Evolutionary conservation across 2,329 filamentous ascomycete genomes (phyloP).

Genomic region (Pestalotiopsis sp.): DNA sequence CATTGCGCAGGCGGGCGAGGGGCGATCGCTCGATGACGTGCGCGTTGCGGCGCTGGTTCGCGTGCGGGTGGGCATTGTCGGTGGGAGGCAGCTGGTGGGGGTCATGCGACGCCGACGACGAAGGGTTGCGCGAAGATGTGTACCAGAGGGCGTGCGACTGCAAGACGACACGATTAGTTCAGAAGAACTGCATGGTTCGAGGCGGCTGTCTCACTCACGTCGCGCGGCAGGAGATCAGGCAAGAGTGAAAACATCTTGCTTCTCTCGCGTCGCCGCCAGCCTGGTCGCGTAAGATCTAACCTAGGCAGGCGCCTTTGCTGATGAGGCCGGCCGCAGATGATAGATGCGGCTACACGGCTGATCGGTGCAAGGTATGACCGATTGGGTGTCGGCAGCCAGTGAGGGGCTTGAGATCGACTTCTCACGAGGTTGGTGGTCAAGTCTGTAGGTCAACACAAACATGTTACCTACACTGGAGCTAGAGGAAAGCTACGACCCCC

Average conservation of each 20-base stretch:
- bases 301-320: not conserved
- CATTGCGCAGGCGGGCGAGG: slow-evolving; percentile 69
- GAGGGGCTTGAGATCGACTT: not conserved
- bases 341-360: too few relatives aligned
- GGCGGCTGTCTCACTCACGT: slow-evolving; percentile 49
- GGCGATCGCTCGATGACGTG: slow-evolving; percentile 51
- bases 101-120: slow-evolving; percentile 25
- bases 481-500: not conserved
- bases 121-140: slow-evolving; percentile 58
- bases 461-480: not conserved
- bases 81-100: slow-evolving; percentile 32
- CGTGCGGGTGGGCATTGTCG: slow-evolving; percentile 29
- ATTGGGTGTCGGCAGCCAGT: not conserved
- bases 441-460: not conserved
- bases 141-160: slow-evolving; percentile 77
- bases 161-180: not conserved
- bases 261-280: not conserved
- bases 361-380: too few relatives aligned
- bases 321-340: too few relatives aligned
- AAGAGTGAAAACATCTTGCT: slow-evolving; percentile 61
- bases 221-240: slow-evolving; percentile 67
- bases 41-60: slow-evolving; percentile 24
- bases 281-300: not conserved
- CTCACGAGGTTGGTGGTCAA: not conserved
- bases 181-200: not conserved